Conservation (phyloP, 2,329 filamentous ascomycete species). For the Raffaelea ambrosiae region DNA sequence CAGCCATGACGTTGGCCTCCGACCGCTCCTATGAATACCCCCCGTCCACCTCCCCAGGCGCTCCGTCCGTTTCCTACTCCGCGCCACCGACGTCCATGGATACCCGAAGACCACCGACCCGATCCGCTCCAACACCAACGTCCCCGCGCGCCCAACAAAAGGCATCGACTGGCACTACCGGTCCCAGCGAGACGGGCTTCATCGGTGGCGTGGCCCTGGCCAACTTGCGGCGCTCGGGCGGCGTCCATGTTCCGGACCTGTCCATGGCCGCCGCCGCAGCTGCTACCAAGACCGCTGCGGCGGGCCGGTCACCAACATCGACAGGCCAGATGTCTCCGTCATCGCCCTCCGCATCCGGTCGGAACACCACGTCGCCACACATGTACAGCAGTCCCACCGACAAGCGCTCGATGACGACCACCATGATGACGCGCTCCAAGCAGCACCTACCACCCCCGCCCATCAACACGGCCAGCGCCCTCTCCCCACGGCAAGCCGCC, state of each 20-base stretch:
- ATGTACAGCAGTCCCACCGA: constrained; percentile 13
- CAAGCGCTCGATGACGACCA: no score
- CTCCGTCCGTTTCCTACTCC: constrained; percentile 11
- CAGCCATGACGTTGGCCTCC: neutral
- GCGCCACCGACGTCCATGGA: constrained; percentile 7
- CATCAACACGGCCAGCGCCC: constrained; percentile 24
- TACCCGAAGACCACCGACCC: neutral
- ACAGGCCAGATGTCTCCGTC: constrained; percentile 1
- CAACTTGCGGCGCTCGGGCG: constrained; percentile 34
- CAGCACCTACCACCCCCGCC: constrained; percentile 26
- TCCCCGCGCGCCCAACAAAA: constrained; percentile 22
- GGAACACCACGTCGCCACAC: neutral
- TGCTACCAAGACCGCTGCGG: constrained; percentile 10
- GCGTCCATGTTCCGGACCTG: constrained; percentile 9
- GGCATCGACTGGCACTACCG: neutral
- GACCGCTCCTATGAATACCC: constrained; percentile 22
- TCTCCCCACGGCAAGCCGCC: constrained; percentile 19
- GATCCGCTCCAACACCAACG: constrained; percentile 11
- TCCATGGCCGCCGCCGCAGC: constrained; percentile 12
- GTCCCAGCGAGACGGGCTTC: constrained; percentile 33
- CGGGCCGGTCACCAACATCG: constrained; percentile 1
- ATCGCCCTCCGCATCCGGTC: neutral
- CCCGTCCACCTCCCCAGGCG: constrained; percentile 22
- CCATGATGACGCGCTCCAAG: constrained; percentile 20
- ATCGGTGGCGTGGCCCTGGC: constrained; percentile 46